phyloP scores from a whole-genome alignment of 1,284 basidiomycete species.

The Microbotryomycetes sp. region DNA sequence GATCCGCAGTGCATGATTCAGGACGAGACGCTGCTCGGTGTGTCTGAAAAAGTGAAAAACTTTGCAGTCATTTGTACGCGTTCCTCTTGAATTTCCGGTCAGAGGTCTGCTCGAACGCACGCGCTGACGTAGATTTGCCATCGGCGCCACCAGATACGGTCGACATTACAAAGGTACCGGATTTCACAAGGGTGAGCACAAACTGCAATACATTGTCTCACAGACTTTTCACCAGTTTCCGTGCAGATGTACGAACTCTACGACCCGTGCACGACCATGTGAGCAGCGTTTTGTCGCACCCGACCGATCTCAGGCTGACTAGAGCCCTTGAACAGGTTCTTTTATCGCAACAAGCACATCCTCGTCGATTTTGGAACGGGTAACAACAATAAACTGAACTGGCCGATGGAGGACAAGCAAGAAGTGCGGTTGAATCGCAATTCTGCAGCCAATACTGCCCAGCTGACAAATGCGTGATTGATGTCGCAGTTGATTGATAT shows the following conservation, averaged over 20 bases:
- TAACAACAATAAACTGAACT: slow-evolving; percentile 99
- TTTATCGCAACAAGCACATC: slow-evolving; percentile 84
- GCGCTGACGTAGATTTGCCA: neutral
- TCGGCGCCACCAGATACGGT: slow-evolving; percentile 42
- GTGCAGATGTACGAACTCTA: slow-evolving; percentile 86
- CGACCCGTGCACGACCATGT: slow-evolving; percentile 89
- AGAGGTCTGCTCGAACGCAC: neutral
- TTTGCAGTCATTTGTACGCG: slow-evolving; percentile 79
- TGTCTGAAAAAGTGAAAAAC: slow-evolving; percentile 95
- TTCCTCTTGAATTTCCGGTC: slow-evolving; percentile 47
- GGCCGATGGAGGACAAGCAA: slow-evolving; percentile 96
- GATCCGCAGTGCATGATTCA: slow-evolving; percentile 96
- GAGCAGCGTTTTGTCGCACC: neutral
- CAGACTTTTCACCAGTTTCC: slow-evolving; percentile 33
- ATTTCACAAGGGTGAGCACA: slow-evolving; percentile 89
- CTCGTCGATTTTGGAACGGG: slow-evolving; percentile 99
- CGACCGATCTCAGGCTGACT: neutral
- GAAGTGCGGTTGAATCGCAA: slow-evolving; percentile 61
- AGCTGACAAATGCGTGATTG: slow-evolving; percentile 10
- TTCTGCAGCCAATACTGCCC: no score
- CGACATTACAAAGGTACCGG: slow-evolving; percentile 94
- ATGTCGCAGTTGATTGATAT: slow-evolving; percentile 97
- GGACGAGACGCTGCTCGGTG: slow-evolving; percentile 92
- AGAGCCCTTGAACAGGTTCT: slow-evolving; percentile 47
- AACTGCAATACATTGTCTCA: slow-evolving; percentile 32